These are phyloP conservation scores for Clarireedia paspali DNA, from an alignment of 2,329 filamentous ascomycete species.

Conservation along the genomic window DNA sequence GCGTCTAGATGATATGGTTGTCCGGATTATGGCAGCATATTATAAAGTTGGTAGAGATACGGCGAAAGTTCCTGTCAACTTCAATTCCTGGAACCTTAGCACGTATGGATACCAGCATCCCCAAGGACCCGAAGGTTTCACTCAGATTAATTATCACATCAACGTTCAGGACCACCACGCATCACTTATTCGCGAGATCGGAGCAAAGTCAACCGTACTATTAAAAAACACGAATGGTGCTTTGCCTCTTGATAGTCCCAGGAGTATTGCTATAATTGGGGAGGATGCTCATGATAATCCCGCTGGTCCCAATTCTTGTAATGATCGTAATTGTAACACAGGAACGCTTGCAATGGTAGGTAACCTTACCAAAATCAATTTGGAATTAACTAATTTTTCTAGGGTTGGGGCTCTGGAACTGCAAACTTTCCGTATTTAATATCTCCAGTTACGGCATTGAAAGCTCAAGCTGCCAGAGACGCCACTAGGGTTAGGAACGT, in stretches of 20 bases:
- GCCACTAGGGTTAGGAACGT: slow-evolving; percentile 58
- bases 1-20: slow-evolving; percentile 85
- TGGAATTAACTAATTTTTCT: background rate
- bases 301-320: slow-evolving; percentile 39
- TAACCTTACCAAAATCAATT: background rate
- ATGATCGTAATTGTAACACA: slow-evolving; percentile 53
- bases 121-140: slow-evolving; percentile 49
- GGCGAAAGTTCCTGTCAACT: slow-evolving; percentile 54
- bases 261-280: slow-evolving; percentile 69
- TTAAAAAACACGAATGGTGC: slow-evolving; percentile 71
- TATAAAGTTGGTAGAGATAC: slow-evolving; percentile 57
- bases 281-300: slow-evolving; percentile 73
- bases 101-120: slow-evolving; percentile 34
- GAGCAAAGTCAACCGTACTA: slow-evolving; percentile 74
- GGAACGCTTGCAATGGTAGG: slow-evolving; percentile 57
- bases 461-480: slow-evolving; percentile 53
- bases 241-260: slow-evolving; percentile 72
- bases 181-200: slow-evolving; percentile 65
- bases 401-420: slow-evolving; percentile 68
- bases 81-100: slow-evolving; percentile 78
- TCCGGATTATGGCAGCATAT: slow-evolving; percentile 67
- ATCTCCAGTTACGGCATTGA: slow-evolving; percentile 66
- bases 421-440: slow-evolving; percentile 71
- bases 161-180: slow-evolving; percentile 76
- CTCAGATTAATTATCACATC: slow-evolving; percentile 71